Evolutionary conservation across 23 red algal genomes (phyloP).

Genomic region (Gracilariopsis chorda): DNA sequence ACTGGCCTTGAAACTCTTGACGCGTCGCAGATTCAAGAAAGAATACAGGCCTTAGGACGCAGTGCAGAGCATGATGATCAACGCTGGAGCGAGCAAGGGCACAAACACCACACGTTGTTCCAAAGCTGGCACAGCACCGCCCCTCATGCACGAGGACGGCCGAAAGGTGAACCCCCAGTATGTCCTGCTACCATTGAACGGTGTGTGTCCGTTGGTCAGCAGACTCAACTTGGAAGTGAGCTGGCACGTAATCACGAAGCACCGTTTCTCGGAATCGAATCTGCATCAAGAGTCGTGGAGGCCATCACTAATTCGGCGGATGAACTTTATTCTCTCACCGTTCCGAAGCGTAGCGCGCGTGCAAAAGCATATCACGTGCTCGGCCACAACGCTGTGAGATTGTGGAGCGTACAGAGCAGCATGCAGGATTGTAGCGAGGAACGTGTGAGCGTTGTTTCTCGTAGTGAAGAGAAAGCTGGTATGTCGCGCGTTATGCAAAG

Average conservation of each 20-base stretch:
- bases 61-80: background rate
- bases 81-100: background rate
- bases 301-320: background rate
- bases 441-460: background rate
- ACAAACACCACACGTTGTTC: background rate
- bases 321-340: background rate
- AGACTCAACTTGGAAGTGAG: background rate
- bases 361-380: background rate
- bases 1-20: background rate
- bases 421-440: conserved; percentile 9
- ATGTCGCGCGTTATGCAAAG: background rate
- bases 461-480: background rate
- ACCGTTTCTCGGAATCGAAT: background rate
- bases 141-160: background rate
- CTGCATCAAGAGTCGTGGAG: background rate
- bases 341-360: background rate
- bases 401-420: conserved; percentile 45
- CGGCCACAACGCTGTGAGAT: background rate
- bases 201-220: background rate
- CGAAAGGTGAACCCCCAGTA: background rate
- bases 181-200: background rate
- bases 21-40: background rate
- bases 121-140: background rate
- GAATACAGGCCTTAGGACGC: background rate
- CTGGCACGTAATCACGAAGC: background rate